Evolutionary conservation across 805 yeast species (phyloP), one percentile per base, ranked within the genome.

Genomic region (Candida qinlingensis): DNA sequence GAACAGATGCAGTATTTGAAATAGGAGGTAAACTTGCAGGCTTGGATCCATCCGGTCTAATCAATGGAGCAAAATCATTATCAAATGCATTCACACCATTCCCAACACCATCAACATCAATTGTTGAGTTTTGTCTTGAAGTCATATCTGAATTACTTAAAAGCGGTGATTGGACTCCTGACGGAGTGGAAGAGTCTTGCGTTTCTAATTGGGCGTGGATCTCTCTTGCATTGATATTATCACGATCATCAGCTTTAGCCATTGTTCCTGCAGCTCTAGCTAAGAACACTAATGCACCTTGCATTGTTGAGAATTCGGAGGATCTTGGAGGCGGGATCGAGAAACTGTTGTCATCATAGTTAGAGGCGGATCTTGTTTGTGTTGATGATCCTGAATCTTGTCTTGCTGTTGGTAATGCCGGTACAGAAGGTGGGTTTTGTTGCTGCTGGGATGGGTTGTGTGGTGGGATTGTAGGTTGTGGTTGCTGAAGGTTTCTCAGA

Each of bases 231-330:
- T 74, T 78, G 37, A 79, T 78, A 38, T 77, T 68, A 57, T 83
- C 87, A 53, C 86, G 68, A 53, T 75, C 81, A 58, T 81, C 88
- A 3, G 85, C 83, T 50, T 76, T 72, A 4, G 90, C 87, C 19
- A 84, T 81, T 9, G 84, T 77, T 0, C 90, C 92, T 1, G 92
- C 94, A 0, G 90, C 87, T 54, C 82, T 81, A 6, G 94, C 92
- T 26, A 86, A 63, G 61, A 81, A 86, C 30, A 80, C 83, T 52
- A 86, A 68, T 0, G 92, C 87, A 7, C 86, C 85, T 52, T 72
- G 76, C 66, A 72, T 71, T 1, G 75, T 68, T 0, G 60, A 48
- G 35, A 61, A 51, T 29, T 58, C 62, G 4, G 64, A 57, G 12
- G 59, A 42, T 27, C 57, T 56, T 25, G 56, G 57, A 5, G 59